Conservation (phyloP, 169 alveolate genomes). For the Plasmodium blacklocki region DNA sequence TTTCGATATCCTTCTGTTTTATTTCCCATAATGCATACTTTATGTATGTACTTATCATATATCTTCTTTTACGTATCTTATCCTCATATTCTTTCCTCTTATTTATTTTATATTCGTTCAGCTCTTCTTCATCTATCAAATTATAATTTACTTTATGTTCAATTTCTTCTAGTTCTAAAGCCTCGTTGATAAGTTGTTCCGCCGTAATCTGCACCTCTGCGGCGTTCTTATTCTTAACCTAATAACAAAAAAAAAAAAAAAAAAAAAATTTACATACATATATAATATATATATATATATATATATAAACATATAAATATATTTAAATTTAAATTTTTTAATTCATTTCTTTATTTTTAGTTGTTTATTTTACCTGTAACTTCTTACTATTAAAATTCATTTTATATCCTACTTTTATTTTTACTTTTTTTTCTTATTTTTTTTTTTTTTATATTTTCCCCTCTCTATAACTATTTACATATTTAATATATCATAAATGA, state of each 20-base stretch:
- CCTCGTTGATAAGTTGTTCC: constrained; percentile 98
- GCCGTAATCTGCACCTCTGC: constrained; percentile 99
- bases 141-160: constrained; percentile 86
- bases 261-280: not conserved
- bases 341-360: not conserved
- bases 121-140: constrained; percentile 94
- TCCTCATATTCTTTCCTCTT: constrained; percentile 98
- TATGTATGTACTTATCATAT: constrained; percentile 97
- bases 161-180: constrained; percentile 94
- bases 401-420: not conserved
- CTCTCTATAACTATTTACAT: too few species aligned
- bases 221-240: constrained; percentile 96
- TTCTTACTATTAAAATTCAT: constrained; percentile 58
- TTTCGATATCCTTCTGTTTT: constrained; percentile 93
- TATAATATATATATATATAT: not conserved
- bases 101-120: constrained; percentile 93
- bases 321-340: not conserved
- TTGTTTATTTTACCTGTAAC: constrained; percentile 43
- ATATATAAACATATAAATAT: not conserved
- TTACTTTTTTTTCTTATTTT: not conserved
- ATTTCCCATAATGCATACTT: constrained; percentile 99
- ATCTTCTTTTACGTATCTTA: constrained; percentile 94
- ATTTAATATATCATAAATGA: too few species aligned
- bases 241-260: not conserved
- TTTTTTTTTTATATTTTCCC: too few species aligned